Evolutionary conservation across 2,329 filamentous ascomycete genomes (phyloP), one percentile per base, ranked within the genome.

Genomic region (Beauveria varroae): DNA sequence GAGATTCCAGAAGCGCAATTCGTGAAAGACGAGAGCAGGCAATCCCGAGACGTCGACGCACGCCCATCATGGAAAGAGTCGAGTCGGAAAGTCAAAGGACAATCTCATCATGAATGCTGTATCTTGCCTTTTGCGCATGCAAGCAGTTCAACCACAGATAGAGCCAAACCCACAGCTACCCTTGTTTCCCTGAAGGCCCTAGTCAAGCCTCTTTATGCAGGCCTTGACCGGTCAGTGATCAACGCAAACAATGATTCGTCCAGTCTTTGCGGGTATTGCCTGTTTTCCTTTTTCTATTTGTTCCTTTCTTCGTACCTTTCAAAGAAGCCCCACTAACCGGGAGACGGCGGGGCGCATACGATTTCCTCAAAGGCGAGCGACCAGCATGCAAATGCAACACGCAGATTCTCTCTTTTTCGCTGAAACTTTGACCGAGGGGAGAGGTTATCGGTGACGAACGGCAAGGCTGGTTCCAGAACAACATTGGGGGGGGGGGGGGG

Each of bases 221-320:
- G 37, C 44, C 57, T 60, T 60, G 49, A 60, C 57, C 57, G 57
- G 28, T 30, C 28, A 30, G 57, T 60, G 57, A 60, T 53, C 49
- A 41, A 30, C 28, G 12, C 57, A 26, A 8, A 16, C 26, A 26
- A 40, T 57, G 40, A 57, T 57, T 57, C 55, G 55, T 34, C 55
- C 43, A 57, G 20, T 22, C 37, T 26, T 16, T 43, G 22, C 37
- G 10, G 22, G 89, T 22, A 37, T 44, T 44, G 41, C 18, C 49
- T 22, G 12, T 52, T 16, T 28, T 50, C 6, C 26, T 41, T 18
- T 41, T 41, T 41, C 18, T 18, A 16, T 41, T 41, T 41, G 12
- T 44, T 9, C 41, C 41, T 44, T 9, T 47, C 24, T 24, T 30
- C 28, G 28, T 30, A 30, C 8, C 28, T 24, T 24, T 47, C 20